Conservation (phyloP, 352 stramenopile species). For the Ochromonadaceae sp. region DNA sequence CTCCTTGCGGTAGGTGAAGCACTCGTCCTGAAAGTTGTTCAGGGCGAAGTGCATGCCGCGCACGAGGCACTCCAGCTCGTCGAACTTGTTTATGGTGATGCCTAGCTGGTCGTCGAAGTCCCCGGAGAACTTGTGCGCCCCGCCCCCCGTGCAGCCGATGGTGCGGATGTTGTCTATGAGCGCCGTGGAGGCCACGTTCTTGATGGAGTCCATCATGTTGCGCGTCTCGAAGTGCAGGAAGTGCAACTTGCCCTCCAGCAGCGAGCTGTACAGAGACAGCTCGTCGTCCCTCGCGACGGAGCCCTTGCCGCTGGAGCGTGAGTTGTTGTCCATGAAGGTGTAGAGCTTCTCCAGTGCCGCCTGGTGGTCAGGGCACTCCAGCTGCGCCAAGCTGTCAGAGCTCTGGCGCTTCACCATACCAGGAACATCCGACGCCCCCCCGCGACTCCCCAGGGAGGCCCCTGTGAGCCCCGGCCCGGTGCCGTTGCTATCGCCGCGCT, state of each 20-base stretch:
- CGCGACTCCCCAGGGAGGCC: no score
- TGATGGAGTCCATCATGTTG: slow-evolving; percentile 50
- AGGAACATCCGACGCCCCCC: neutral
- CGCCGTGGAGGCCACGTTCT: slow-evolving; percentile 42
- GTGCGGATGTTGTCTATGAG: slow-evolving; percentile 54
- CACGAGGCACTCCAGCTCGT: slow-evolving; percentile 93
- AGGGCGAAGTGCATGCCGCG: slow-evolving; percentile 90
- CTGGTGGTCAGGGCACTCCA: slow-evolving; percentile 37
- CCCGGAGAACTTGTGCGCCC: slow-evolving; percentile 80
- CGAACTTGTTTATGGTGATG: slow-evolving; percentile 75
- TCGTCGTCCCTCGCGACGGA: slow-evolving; percentile 49
- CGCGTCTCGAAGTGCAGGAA: slow-evolving; percentile 83
- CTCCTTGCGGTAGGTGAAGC: slow-evolving; percentile 75
- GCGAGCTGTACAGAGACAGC: slow-evolving; percentile 55
- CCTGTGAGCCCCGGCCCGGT: no score
- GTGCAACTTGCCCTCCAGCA: slow-evolving; percentile 82
- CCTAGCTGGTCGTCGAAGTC: slow-evolving; percentile 70
- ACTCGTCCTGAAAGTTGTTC: slow-evolving; percentile 82
- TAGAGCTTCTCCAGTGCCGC: slow-evolving; percentile 37
- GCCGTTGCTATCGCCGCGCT: no score
- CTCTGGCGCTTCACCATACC: neutral
- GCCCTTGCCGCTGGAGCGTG: neutral
- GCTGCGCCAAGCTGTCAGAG: slow-evolving; percentile 22
- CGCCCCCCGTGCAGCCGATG: slow-evolving; percentile 72
- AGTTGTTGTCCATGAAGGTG: slow-evolving; percentile 32